These are phyloP conservation scores for Mycena maculata DNA, from an alignment of 768 basidiomycete genomes.

Conservation along the genomic window DNA sequence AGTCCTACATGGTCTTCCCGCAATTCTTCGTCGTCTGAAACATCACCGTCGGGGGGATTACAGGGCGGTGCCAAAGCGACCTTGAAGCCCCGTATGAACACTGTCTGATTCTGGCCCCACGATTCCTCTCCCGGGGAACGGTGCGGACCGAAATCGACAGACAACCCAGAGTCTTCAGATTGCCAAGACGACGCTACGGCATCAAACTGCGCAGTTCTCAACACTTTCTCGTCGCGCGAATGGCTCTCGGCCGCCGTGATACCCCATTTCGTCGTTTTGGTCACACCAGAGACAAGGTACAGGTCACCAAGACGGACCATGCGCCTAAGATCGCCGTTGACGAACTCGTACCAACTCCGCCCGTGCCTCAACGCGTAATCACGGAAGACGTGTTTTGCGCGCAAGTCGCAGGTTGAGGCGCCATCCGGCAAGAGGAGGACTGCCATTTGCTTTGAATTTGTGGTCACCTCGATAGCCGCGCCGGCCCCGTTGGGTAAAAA, in stretches of 20 bases:
- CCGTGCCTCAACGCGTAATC: slow-evolving; percentile 24
- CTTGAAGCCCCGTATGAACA: slow-evolving; percentile 33
- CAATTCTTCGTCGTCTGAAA: no score
- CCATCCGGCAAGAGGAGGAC: slow-evolving; percentile 29
- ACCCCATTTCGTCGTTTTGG: slow-evolving; percentile 14
- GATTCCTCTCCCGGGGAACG: not conserved
- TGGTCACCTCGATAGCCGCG: slow-evolving; percentile 18
- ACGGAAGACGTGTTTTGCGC: not conserved
- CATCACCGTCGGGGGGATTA: no score
- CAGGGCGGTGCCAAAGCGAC: not conserved
- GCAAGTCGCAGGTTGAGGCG: slow-evolving; percentile 8
- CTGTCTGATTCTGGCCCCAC: slow-evolving; percentile 23
- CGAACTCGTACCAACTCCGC: slow-evolving; percentile 26
- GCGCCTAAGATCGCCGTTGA: slow-evolving; percentile 6
- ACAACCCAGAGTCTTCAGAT: slow-evolving; percentile 17
- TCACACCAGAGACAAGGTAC: slow-evolving; percentile 16
- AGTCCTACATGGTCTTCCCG: no score
- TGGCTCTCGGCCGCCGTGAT: slow-evolving; percentile 13
- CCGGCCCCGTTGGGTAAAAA: slow-evolving; percentile 8
- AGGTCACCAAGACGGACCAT: slow-evolving; percentile 7
- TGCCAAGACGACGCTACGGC: slow-evolving; percentile 6
- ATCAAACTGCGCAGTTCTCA: slow-evolving; percentile 13
- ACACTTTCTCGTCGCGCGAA: not conserved
- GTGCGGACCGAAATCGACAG: not conserved
- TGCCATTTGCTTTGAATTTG: slow-evolving; percentile 15